Evolutionary conservation across 1,284 basidiomycete species (phyloP), one percentile per base, ranked within the genome.

Genomic region (Ceratobasidium sp.): DNA sequence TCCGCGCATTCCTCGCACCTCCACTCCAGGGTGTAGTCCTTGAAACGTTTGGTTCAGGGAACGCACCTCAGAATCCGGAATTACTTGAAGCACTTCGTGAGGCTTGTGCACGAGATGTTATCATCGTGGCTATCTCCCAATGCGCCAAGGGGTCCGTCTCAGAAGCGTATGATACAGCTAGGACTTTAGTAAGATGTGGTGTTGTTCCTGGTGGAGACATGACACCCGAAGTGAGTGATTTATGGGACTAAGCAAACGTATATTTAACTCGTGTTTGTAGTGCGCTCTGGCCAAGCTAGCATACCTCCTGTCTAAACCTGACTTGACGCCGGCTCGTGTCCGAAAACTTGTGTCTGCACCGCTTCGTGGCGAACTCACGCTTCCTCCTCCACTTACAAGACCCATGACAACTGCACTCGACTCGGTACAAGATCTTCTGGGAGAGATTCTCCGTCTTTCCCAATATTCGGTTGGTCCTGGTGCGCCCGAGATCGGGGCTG

Each of bases 41-140:
- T 3, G 93, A 96, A 79, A 93, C 92, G 0, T 97, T 93, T 80
- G 95, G 95, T 5, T 90, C 94, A 0, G 95, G 95, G 0, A 93
- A 93, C 78, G 92, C 92, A 21, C 92, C 92, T 0, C 89, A 92
- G 76, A 86, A 90, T 26, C 72, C 82, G 64, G 92, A 92, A 77
- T 80, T 93, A 30, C 85, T 90, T 78, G 78, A 85, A 26, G 89
- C 88, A 0, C 84, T 97, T 72, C 88, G 88, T 75, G 88, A 92
- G 69, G 94, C 95, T 0, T 92, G 91, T 72, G 88, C 91, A 64
- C 86, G 91, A 1, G 94, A 93, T 3, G 86, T 96, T 1, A 88
- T 97, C 43, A 88, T 97, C 59, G 94, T 97, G 58, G 94, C 95
- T 12, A 95, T 97, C 72, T 91, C 93, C 0, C 95, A 97, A 78